Conservation (phyloP, 2,329 filamentous ascomycete genomes). For the Dryadomyces quercivorus region DNA sequence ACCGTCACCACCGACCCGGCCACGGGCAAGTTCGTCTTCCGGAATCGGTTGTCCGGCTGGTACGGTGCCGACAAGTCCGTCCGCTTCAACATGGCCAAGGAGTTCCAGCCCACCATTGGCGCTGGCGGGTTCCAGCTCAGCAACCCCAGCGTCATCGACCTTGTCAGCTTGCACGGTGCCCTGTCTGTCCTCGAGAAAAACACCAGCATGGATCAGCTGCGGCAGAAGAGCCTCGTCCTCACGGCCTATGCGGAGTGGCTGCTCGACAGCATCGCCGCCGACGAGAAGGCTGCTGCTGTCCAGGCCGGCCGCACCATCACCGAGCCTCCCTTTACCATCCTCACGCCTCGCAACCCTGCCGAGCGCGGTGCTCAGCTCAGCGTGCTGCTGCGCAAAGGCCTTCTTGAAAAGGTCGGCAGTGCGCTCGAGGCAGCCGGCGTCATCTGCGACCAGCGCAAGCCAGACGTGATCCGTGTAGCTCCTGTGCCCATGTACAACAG, state of each 20-base stretch:
- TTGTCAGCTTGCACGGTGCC: conserved; percentile 61
- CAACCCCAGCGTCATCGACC: conserved; percentile 69
- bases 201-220: conserved; percentile 56
- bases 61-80: conserved; percentile 70
- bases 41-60: conserved; percentile 66
- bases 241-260: conserved; percentile 68
- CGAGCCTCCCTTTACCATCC: conserved; percentile 39
- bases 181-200: conserved; percentile 63
- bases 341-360: conserved; percentile 57
- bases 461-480: conserved; percentile 73
- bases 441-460: conserved; percentile 72
- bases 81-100: conserved; percentile 57
- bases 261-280: conserved; percentile 32
- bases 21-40: conserved; percentile 29
- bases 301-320: conserved; percentile 26
- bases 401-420: conserved; percentile 56
- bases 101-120: conserved; percentile 64
- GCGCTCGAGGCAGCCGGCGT: conserved; percentile 57
- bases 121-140: conserved; percentile 76
- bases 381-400: conserved; percentile 51
- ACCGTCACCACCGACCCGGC: conserved; percentile 33
- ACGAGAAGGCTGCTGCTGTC: conserved; percentile 34
- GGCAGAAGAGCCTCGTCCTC: conserved; percentile 58
- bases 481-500: conserved; percentile 77
- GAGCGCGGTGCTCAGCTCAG: conserved; percentile 64